Conservation (phyloP, 2,329 filamentous ascomycete species). For the Akanthomyces muscarius region DNA sequence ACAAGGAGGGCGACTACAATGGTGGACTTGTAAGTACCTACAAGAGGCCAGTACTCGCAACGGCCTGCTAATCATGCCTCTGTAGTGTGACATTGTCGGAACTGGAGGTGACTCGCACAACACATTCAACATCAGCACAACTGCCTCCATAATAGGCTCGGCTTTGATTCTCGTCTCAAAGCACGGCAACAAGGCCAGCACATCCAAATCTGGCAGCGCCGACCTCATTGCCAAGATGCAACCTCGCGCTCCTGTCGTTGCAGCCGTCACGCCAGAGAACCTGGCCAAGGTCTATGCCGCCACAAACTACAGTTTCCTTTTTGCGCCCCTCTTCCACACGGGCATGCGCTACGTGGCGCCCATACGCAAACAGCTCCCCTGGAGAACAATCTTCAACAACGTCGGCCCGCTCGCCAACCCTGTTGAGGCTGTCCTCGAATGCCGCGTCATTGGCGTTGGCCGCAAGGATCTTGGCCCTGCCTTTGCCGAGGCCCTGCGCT, state of each 20-base stretch:
- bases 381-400: conserved; percentile 96
- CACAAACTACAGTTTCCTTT: conserved; percentile 92
- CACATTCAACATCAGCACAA: conserved; percentile 98
- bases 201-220: conserved; percentile 91
- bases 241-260: conserved; percentile 69
- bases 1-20: conserved; percentile 67
- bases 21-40: conserved; percentile 70
- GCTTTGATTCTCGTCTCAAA: conserved; percentile 83
- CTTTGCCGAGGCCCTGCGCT: conserved; percentile 77
- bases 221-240: conserved; percentile 77
- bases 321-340: conserved; percentile 92
- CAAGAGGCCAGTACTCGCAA: too few species aligned
- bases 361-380: conserved; percentile 82
- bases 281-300: conserved; percentile 68
- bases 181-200: conserved; percentile 93
- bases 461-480: conserved; percentile 81
- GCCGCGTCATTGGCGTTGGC: conserved; percentile 88
- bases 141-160: conserved; percentile 86
- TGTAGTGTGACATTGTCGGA: conserved; percentile 84
- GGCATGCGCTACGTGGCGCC: conserved; percentile 87
- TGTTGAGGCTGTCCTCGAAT: conserved; percentile 77
- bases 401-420: conserved; percentile 91
- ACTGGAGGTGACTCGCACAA: conserved; percentile 95
- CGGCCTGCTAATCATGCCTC: conserved; percentile 15
- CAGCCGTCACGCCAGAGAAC: conserved; percentile 67